Base-by-base conservation (phyloP, 176 grass and related monocot genomes). In the Musa itinerans region DNA sequence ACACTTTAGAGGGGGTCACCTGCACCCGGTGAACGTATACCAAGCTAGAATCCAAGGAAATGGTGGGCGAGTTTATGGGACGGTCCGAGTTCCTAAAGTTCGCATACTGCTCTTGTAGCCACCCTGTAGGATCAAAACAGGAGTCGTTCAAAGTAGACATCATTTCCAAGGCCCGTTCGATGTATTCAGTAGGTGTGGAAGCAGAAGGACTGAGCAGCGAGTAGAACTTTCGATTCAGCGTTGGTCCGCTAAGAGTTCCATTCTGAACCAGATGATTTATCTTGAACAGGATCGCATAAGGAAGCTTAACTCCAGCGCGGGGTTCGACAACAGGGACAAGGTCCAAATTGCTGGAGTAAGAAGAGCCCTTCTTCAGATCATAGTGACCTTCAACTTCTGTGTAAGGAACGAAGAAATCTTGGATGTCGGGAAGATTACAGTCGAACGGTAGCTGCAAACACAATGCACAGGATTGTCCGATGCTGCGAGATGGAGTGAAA, bases 221-320 rank as follows among this genome's bases (percentile, higher is more conserved):
- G 79, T 85, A 97, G 76, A 97, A 92, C 6, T 54, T 82, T 17
- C 20, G 34, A 73, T 92, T 79, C 75, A 97, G 62, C 61, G 87
- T 90, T 26, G 87, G 90, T 50, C 87, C 90, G 65, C 83, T 90
- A 68, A 97, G 83, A 72, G 75, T 90, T 25, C 93, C 93, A 64
- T 89, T 90, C 81, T 97, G 93, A 80, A 97, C 93, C 83, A 97
- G 77, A 65, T 90, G 76, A 82, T 97, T 97, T 52, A 97, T 84
- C 81, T 87, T 90, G 81, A 90, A 97, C 27, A 92, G 79, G 74
- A 92, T 85, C 52, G 85, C 80, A 50, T 89, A 97, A 43, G 90
- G 87, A 1, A 96, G 58, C 52, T 86, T 19, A 69, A 79, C 72
- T 53, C 73, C 11, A 67, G 29, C 0, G 69, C 8, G 82, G 76